These are phyloP conservation scores for Ustilago loliicola DNA, from an alignment of 1,284 basidiomycete genomes.

Conservation along the genomic window DNA sequence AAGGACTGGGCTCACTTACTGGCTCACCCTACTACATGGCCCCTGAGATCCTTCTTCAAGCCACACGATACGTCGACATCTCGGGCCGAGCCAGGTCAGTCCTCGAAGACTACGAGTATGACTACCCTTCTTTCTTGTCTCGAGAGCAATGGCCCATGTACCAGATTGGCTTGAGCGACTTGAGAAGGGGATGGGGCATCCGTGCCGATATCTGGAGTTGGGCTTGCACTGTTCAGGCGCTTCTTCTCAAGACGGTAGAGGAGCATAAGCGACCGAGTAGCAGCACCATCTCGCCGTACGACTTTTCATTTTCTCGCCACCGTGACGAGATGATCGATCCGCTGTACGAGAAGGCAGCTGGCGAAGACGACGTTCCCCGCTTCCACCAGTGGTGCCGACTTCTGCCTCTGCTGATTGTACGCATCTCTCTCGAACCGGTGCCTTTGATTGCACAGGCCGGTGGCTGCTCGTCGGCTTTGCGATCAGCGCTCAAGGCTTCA, in stretches of 20 bases:
- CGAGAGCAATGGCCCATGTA: constrained; percentile 35
- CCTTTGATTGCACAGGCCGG: constrained; percentile 31
- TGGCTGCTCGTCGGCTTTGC: constrained; percentile 25
- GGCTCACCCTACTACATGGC: constrained; percentile 65
- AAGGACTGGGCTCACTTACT: constrained; percentile 61
- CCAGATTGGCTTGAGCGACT: constrained; percentile 50
- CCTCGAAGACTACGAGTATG: constrained; percentile 58
- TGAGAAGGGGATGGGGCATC: constrained; percentile 60
- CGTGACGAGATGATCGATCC: constrained; percentile 54
- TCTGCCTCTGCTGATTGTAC: constrained; percentile 54
- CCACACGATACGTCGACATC: constrained; percentile 51
- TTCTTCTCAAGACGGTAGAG: constrained; percentile 50
- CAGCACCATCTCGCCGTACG: constrained; percentile 58
- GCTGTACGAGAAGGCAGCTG: constrained; percentile 37
- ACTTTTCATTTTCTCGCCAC: constrained; percentile 59
- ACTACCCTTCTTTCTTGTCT: constrained; percentile 33
- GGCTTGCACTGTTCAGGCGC: constrained; percentile 58
- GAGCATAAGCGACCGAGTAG: constrained; percentile 42
- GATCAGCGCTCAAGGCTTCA: constrained; percentile 34
- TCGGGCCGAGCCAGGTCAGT: constrained; percentile 45
- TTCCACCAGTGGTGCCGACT: constrained; percentile 62
- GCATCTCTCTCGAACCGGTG: constrained; percentile 34
- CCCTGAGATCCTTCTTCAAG: constrained; percentile 62
- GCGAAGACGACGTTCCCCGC: constrained; percentile 52
- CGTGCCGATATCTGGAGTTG: constrained; percentile 64